These are phyloP conservation scores for Salix exigua DNA, from an alignment of 345 rosid species.

Conservation along the genomic window DNA sequence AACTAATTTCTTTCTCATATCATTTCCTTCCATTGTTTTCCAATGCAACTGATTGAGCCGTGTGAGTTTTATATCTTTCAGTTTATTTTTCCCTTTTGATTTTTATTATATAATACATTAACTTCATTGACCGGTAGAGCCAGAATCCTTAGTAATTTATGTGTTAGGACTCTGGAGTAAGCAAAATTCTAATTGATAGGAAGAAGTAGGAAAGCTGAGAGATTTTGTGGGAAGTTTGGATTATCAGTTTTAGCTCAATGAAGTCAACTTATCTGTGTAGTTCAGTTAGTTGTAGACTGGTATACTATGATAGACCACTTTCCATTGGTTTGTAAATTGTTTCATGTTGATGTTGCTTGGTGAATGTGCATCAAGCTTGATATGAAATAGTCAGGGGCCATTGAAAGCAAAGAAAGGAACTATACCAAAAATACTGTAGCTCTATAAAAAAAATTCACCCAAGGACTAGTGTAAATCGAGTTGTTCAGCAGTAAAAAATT, in stretches of 20 bases:
- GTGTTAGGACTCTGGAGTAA: neutral
- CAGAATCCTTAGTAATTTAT: neutral
- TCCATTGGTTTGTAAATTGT: neutral
- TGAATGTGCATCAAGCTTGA: neutral
- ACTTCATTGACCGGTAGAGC: neutral
- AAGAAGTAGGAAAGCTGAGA: neutral
- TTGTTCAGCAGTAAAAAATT: too few relatives aligned
- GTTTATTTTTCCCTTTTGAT: neutral
- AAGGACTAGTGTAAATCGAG: too few relatives aligned
- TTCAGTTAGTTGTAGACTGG: neutral
- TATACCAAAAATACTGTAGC: too few relatives aligned
- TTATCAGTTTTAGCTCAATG: neutral
- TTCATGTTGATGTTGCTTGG: neutral
- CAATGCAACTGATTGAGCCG: neutral
- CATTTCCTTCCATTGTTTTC: neutral
- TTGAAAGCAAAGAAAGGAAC: neutral
- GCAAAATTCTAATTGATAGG: neutral
- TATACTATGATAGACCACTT: neutral
- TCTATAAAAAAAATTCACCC: too few relatives aligned
- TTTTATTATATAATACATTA: neutral
- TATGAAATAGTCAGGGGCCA: neutral
- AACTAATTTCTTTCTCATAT: slow-evolving; percentile 4
- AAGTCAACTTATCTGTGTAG: neutral
- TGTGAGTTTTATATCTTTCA: neutral
- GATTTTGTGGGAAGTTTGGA: neutral